Percentiles rank a stretch among this genome's conserved stretches.
These are phyloP conservation scores for Lophiotrema nucula DNA, from an alignment of 495 filamentous ascomycete species.

Conservation along the genomic window DNA sequence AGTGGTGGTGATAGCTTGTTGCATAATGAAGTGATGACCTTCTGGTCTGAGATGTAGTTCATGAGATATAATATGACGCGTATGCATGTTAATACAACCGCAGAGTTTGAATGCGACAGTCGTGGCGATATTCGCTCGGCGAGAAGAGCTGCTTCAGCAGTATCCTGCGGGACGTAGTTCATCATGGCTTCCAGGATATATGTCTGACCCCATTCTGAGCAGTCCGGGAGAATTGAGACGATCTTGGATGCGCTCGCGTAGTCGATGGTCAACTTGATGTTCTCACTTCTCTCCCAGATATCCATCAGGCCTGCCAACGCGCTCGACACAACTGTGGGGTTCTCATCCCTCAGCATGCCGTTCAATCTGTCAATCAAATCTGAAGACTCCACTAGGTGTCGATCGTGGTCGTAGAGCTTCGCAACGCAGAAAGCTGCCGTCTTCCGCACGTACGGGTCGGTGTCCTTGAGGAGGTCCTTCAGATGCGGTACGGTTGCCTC, in stretches of 20 bases:
- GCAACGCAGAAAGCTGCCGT: constrained; percentile 95
- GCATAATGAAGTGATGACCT: constrained; percentile 83
- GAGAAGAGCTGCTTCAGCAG: constrained; percentile 78
- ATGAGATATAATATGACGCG: constrained; percentile 95
- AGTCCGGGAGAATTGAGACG: constrained; percentile 92
- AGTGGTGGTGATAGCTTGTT: constrained; percentile 93
- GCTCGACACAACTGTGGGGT: constrained; percentile 94
- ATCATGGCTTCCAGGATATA: constrained; percentile 98
- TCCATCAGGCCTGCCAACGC: constrained; percentile 91
- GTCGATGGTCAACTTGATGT: constrained; percentile 97
- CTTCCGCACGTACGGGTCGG: constrained; percentile 96
- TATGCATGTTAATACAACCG: constrained; percentile 93
- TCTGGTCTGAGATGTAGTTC: constrained; percentile 97
- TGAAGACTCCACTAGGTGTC: constrained; percentile 80
- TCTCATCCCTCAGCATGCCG: constrained; percentile 85
- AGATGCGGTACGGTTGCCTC: constrained; percentile 83
- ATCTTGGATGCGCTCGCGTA: constrained; percentile 96
- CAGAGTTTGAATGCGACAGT: constrained; percentile 92
- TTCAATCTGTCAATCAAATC: constrained; percentile 94
- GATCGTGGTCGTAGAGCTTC: constrained; percentile 96
- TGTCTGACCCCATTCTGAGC: constrained; percentile 99
- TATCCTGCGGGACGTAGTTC: constrained; percentile 95
- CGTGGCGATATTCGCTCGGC: constrained; percentile 93
- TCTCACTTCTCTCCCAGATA: constrained; percentile 97
- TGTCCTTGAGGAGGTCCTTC: constrained; percentile 78